Conservation (phyloP, 1,284 basidiomycete species). For the Omphalotus olearius region DNA sequence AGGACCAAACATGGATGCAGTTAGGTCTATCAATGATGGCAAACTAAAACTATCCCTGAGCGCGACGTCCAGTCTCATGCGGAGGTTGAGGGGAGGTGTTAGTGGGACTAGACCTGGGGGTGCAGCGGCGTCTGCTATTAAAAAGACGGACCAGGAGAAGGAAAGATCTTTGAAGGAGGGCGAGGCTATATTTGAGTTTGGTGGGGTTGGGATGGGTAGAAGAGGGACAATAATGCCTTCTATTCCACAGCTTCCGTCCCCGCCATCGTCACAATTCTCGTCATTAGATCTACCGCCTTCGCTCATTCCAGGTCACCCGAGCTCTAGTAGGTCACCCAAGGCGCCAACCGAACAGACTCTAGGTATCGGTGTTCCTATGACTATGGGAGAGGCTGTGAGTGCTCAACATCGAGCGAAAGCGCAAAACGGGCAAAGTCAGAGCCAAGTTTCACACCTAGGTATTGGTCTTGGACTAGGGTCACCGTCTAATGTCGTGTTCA, state of each 20-base stretch:
- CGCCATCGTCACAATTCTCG: neutral
- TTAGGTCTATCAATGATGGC: neutral
- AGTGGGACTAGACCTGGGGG: slow-evolving; percentile 25
- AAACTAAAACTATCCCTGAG: slow-evolving; percentile 6
- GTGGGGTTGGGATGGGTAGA: slow-evolving; percentile 1
- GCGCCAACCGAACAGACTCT: neutral
- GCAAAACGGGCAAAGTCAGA: too few relatives aligned
- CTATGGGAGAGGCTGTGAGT: slow-evolving; percentile 1
- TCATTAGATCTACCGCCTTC: neutral
- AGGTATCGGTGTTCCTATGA: slow-evolving; percentile 9
- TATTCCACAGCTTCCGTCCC: neutral
- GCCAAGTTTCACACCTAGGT: too few relatives aligned
- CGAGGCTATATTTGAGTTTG: neutral
- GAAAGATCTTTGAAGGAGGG: neutral
- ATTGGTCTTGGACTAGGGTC: too few relatives aligned
- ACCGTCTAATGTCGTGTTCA: too few relatives aligned
- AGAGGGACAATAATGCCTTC: slow-evolving; percentile 5
- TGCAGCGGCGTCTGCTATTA: neutral
- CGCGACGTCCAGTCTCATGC: slow-evolving; percentile 18
- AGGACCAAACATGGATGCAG: too few relatives aligned
- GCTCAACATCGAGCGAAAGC: too few relatives aligned
- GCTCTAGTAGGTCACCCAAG: neutral
- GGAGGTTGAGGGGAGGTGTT: slow-evolving; percentile 29
- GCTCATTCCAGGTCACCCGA: slow-evolving; percentile 7
- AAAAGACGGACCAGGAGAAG: neutral